These are phyloP conservation scores for Pythium dissimile DNA, from an alignment of 352 stramenopile genomes.

Conservation along the genomic window DNA sequence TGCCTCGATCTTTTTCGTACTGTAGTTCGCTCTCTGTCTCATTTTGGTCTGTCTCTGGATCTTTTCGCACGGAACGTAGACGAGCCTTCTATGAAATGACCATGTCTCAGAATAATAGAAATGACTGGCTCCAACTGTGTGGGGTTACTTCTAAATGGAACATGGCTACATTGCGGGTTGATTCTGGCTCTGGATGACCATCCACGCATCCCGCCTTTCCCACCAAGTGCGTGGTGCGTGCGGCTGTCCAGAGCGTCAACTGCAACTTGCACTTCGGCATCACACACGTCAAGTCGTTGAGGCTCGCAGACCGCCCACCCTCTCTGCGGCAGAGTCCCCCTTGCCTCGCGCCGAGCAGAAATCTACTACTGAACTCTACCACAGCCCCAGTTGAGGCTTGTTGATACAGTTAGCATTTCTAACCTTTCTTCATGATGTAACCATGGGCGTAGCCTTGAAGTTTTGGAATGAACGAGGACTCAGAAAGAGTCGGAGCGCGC, in stretches of 20 bases:
- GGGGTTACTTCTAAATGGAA: neutral
- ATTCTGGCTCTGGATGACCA: too few relatives aligned
- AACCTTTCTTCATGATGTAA: too few relatives aligned
- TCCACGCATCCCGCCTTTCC: too few relatives aligned
- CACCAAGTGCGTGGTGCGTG: neutral
- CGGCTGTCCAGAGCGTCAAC: slow-evolving; percentile 6
- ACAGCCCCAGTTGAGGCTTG: too few relatives aligned
- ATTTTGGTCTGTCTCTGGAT: neutral
- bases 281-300: too few relatives aligned
- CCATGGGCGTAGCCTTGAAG: too few relatives aligned
- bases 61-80: neutral
- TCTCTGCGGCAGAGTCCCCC: too few relatives aligned
- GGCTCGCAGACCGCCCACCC: too few relatives aligned
- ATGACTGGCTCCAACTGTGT: neutral
- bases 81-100: neutral
- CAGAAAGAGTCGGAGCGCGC: neutral
- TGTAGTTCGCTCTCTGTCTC: neutral
- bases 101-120: slow-evolving; percentile 8
- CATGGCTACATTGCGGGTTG: slow-evolving; percentile 1
- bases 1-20: neutral
- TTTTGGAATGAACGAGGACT: neutral
- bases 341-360: too few relatives aligned
- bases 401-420: too few relatives aligned
- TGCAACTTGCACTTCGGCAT: slow-evolving; percentile 8
- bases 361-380: too few relatives aligned